Evolutionary conservation across 768 basidiomycete genomes (phyloP).

Genomic region (Pleurotus citrinopileatus): DNA sequence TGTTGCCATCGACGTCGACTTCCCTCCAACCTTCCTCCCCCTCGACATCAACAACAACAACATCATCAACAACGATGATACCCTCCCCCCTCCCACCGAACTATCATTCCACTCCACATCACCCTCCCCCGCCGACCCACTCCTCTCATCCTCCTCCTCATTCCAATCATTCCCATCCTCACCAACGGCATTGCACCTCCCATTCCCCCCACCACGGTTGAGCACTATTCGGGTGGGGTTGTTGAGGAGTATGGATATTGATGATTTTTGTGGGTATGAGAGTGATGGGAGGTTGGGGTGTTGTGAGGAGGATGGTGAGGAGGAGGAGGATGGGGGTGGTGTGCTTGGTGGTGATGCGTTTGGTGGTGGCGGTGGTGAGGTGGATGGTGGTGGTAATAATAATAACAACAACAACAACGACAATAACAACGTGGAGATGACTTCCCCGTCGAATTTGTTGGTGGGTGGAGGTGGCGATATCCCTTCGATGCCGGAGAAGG

Average conservation of each 20-base stretch:
- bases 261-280: background rate
- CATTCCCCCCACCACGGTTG: slow-evolving; percentile 2
- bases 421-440: too few relatives aligned
- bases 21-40: background rate
- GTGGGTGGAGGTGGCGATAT: too few relatives aligned
- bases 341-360: background rate
- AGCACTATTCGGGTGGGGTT: background rate
- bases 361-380: background rate
- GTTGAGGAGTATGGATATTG: slow-evolving; percentile 10
- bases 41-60: background rate
- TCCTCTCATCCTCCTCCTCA: background rate
- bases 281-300: background rate
- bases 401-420: too few relatives aligned
- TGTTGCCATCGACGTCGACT: background rate
- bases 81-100: too few relatives aligned
- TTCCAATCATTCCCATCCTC: slow-evolving; percentile 6
- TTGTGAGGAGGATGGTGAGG: background rate
- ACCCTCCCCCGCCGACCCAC: slow-evolving; percentile 1
- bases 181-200: slow-evolving; percentile 2
- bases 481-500: too few relatives aligned
- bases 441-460: too few relatives aligned
- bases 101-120: background rate
- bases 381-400: too few relatives aligned
- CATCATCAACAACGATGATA: too few relatives aligned
- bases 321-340: background rate